Conservation (phyloP, 805 yeast genomes). For the Nakazawaea wyomingensis region DNA sequence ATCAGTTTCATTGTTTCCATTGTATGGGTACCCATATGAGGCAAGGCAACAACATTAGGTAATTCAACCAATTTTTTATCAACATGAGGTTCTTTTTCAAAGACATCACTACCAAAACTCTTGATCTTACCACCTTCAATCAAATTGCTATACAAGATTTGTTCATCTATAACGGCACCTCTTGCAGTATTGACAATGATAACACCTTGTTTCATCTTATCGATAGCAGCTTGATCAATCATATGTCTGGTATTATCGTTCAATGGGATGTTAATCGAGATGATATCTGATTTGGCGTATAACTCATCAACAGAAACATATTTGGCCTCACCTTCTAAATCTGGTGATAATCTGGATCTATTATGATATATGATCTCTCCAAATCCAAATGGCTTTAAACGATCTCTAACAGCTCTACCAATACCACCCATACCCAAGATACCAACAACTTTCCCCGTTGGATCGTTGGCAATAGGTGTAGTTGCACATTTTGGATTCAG, state of each 20-base stretch:
- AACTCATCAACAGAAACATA: constrained; percentile 72
- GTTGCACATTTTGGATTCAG: constrained; percentile 39
- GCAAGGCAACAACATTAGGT: constrained; percentile 71
- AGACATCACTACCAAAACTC: constrained; percentile 70
- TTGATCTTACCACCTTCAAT: constrained; percentile 55
- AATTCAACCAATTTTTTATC: constrained; percentile 53
- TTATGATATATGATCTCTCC: constrained; percentile 66
- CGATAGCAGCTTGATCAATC: constrained; percentile 53
- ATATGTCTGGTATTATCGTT: constrained; percentile 67
- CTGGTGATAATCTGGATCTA: constrained; percentile 52
- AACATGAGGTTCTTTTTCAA: constrained; percentile 71
- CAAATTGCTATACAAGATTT: constrained; percentile 48
- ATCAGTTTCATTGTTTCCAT: constrained; percentile 68
- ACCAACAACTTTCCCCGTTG: constrained; percentile 72
- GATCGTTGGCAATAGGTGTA: constrained; percentile 66
- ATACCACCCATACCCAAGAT: constrained; percentile 88
- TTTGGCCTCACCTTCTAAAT: constrained; percentile 63
- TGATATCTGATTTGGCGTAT: constrained; percentile 56
- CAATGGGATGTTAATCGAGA: constrained; percentile 74
- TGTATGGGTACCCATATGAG: constrained; percentile 87
- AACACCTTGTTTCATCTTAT: constrained; percentile 74
- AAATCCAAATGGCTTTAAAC: constrained; percentile 76
- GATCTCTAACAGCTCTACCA: constrained; percentile 72
- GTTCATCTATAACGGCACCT: constrained; percentile 76
- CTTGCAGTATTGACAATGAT: constrained; percentile 81